A percentile compares a stretch with the other conserved stretches of the same genome.
These are phyloP conservation scores for Cornus florida DNA, from an alignment of 148 eudicot genomes.

Conservation along the genomic window DNA sequence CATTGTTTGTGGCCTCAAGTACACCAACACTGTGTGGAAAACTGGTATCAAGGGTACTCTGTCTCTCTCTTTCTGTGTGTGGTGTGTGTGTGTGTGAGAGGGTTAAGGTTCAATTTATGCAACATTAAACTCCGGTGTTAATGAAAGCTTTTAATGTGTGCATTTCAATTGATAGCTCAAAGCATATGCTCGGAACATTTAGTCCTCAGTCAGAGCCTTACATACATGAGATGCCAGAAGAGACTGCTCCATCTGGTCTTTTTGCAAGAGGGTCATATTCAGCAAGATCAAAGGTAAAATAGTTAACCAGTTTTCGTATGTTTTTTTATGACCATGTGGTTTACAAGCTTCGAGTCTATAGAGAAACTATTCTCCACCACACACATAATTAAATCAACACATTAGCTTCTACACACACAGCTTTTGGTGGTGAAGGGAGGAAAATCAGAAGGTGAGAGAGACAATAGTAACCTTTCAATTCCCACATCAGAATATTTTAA, in stretches of 20 bases:
- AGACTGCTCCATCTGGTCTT: slow-evolving; percentile 63
- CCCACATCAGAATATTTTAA: too few species aligned
- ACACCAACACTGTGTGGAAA: slow-evolving; percentile 79
- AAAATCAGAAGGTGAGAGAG: too few species aligned
- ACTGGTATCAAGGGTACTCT: slow-evolving; percentile 78
- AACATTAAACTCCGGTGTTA: background rate
- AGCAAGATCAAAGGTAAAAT: slow-evolving; percentile 60
- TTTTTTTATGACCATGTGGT: too few species aligned
- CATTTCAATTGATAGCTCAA: slow-evolving; percentile 60
- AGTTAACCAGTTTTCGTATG: background rate
- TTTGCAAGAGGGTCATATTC: slow-evolving; percentile 77
- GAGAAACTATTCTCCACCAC: too few species aligned
- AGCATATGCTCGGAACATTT: slow-evolving; percentile 79
- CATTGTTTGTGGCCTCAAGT: slow-evolving; percentile 76
- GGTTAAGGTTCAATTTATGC: too few species aligned
- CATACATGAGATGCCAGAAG: slow-evolving; percentile 72
- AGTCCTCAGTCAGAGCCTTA: slow-evolving; percentile 76
- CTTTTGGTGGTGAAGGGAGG: too few species aligned
- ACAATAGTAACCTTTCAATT: too few species aligned
- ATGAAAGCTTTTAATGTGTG: background rate
- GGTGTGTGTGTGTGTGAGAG: too few species aligned
- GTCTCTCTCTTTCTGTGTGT: background rate
- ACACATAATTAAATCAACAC: too few species aligned
- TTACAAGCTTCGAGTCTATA: too few species aligned
- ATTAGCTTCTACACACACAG: too few species aligned